Percentiles rank a stretch among this genome's conserved stretches.
phyloP scores from a whole-genome alignment of 345 rosid species.

The Boechera retrofracta region DNA sequence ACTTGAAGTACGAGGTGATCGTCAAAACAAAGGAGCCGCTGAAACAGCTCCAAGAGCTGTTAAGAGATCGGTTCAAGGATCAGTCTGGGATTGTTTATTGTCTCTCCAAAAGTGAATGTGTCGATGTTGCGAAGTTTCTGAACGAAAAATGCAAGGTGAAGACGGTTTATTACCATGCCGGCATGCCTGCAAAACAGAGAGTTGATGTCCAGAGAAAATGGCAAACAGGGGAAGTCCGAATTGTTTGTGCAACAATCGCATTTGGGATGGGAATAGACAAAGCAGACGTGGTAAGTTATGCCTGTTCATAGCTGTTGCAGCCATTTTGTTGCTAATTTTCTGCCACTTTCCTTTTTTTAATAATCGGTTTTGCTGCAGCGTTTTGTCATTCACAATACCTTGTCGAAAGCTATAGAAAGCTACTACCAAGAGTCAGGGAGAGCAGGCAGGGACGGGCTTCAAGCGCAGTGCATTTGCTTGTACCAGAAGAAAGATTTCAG shows the following conservation, averaged over 20 bases:
- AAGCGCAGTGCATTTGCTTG: constrained; percentile 68
- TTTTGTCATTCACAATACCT: constrained; percentile 84
- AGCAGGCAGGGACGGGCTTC: constrained; percentile 83
- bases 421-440: constrained; percentile 97
- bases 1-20: constrained; percentile 84
- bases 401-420: constrained; percentile 95
- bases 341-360: constrained; percentile 2
- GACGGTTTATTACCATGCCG: constrained; percentile 81
- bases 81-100: constrained; percentile 85
- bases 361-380: constrained; percentile 51
- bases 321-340: neutral
- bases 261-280: constrained; percentile 99
- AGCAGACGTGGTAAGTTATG: constrained; percentile 84
- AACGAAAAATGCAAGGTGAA: constrained; percentile 77
- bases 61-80: constrained; percentile 66
- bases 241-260: constrained; percentile 90
- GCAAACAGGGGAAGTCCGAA: constrained; percentile 78
- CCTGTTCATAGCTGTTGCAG: constrained; percentile 17
- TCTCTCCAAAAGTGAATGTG: constrained; percentile 89
- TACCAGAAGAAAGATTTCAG: constrained; percentile 97
- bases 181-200: constrained; percentile 75
- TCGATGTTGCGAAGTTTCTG: constrained; percentile 74
- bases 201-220: constrained; percentile 81
- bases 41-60: constrained; percentile 80
- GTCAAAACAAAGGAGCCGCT: constrained; percentile 74